phyloP scores from a whole-genome alignment of 805 yeast species.

The Candida ovalis region DNA sequence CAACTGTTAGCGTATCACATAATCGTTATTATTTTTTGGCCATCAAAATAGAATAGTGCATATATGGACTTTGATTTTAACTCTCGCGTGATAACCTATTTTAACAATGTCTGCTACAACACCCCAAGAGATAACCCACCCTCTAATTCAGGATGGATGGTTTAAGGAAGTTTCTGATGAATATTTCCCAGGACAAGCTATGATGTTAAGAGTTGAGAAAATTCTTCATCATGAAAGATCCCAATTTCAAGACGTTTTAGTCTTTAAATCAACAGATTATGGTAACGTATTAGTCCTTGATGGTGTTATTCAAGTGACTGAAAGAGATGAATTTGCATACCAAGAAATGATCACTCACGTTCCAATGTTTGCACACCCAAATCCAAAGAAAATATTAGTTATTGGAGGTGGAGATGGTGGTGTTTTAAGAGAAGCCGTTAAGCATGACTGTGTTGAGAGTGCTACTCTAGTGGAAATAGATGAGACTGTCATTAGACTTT shows the following conservation, averaged over 20 bases:
- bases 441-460: conserved; percentile 81
- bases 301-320: conserved; percentile 93
- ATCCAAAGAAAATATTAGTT: conserved; percentile 89
- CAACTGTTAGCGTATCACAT: too few relatives aligned
- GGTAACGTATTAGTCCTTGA: conserved; percentile 95
- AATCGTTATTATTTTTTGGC: too few relatives aligned
- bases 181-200: conserved; percentile 84
- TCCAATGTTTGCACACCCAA: conserved; percentile 88
- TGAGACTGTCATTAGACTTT: conserved; percentile 82
- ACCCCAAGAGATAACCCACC: conserved; percentile 41
- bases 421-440: conserved; percentile 89
- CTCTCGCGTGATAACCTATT: neutral
- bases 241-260: conserved; percentile 88
- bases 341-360: conserved; percentile 98
- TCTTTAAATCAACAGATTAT: conserved; percentile 88
- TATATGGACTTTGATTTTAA: neutral
- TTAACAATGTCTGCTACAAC: neutral
- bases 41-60: neutral
- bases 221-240: conserved; percentile 82
- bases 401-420: conserved; percentile 99
- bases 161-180: conserved; percentile 70
- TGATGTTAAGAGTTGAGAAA: conserved; percentile 74
- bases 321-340: conserved; percentile 95
- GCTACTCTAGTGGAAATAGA: conserved; percentile 94
- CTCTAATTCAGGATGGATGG: conserved; percentile 66